Base-by-base conservation (phyloP, 2,329 filamentous ascomycete genomes). In the Ascochyta lentis region DNA sequence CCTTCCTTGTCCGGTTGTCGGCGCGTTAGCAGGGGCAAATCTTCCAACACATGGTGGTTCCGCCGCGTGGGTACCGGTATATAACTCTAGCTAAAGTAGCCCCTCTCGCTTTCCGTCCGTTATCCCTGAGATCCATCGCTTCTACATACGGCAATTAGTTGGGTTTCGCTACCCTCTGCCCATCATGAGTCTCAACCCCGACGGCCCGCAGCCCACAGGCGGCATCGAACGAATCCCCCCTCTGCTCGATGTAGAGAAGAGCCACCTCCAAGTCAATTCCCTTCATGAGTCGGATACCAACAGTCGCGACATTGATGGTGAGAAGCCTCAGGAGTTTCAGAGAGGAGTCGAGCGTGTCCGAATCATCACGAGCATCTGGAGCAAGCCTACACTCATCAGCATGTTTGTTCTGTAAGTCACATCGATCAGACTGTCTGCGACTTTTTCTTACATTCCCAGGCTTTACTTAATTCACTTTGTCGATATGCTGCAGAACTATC, bases 381-480 rank as follows among this genome's bases (percentile, higher is more conserved):
- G 63, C 43, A 75, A 71, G 55, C 66, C 67, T 42, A 70, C 72
- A 1, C 62, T 79, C 15, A 68, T 73, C n/a, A 54, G 60, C 35
- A 75, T 75, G 56, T 78, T 77, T 50, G 61, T 70, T 39, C 66
- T 76, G 76, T 79, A 59, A 61, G 74, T 61, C 9, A 6, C 9
- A n/a, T 8, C 10, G 5, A 0, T 9, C 5, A 9, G 22, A 24
- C 5, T n/a, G 19, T 8, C 1, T 43, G 35, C 5, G 12, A 35
- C 24, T 3, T 13, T 16, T 31, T 10, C 4, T 43, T 26, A 46
- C 13, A 31, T 27, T 22, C 8, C 34, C 40, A 80, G 78, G 33
- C 74, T 83, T 38, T 82, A 78, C 59, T 56, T 81, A 2, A 76
- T 81, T 58, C 77, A 78, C 40, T 79, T 83, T 51, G 77, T 80